Evolutionary conservation across 1,139 yeast genomes (phyloP).

Genomic region (Saccharomycopsis hybrid): DNA sequence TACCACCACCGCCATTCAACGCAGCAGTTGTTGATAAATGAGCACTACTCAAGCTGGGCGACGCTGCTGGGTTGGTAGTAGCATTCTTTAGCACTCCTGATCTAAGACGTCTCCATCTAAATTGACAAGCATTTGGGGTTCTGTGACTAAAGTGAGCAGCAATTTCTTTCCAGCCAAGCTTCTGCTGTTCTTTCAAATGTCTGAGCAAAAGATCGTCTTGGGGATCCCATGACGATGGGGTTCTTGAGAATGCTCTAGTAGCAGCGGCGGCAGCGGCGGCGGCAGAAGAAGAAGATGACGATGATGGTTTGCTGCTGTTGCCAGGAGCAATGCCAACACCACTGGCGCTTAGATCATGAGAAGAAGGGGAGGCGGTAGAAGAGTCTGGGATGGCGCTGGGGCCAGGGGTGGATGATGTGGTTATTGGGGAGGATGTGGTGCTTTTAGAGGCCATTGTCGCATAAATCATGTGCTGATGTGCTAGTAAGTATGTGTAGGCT

Average conservation of each 20-base stretch:
- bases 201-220: conserved; percentile 62
- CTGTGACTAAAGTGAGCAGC: conserved; percentile 60
- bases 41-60: conserved; percentile 1
- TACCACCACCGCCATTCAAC: too few relatives aligned
- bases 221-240: conserved; percentile 74
- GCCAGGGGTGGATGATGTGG: background rate
- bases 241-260: conserved; percentile 33
- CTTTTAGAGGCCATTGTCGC: too few relatives aligned
- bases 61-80: conserved; percentile 3
- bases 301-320: too few relatives aligned
- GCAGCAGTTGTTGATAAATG: background rate
- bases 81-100: conserved; percentile 49
- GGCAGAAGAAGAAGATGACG: background rate
- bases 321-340: too few relatives aligned
- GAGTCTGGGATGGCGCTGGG: background rate
- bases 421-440: background rate
- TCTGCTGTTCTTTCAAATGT: conserved; percentile 64
- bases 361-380: background rate
- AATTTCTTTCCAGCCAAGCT: conserved; percentile 73
- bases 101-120: conserved; percentile 68
- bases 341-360: too few relatives aligned
- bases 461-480: too few relatives aligned
- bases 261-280: conserved; percentile 17
- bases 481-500: too few relatives aligned
- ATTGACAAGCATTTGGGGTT: conserved; percentile 76